Evolutionary conservation across 176 grass and related monocot species (phyloP), one percentile per base, ranked within the genome.

Genomic region (Panicum miliaceum): DNA sequence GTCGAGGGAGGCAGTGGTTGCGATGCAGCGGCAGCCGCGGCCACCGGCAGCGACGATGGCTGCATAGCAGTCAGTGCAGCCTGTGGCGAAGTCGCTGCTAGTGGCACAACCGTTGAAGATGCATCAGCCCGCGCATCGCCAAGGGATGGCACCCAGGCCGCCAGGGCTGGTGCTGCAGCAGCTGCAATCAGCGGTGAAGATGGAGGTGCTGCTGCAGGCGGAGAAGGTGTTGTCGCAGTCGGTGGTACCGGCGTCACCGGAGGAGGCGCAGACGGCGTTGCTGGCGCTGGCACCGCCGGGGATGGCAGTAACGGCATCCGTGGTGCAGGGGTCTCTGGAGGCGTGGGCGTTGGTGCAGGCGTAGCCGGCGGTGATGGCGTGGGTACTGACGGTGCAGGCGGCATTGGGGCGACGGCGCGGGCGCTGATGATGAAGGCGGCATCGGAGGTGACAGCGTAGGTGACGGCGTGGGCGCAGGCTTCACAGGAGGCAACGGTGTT

Each of bases 301-400:
- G 63, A 29, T 4, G 83, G 50, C 3, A 53, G 74, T 0, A 25
- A 0, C 12, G 83, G 50, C 3, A 53, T 64, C 0, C 25, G 1
- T 2, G 69, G 40, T 0, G 19, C 48, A 1, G 78, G 85, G 1
- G 38, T 36, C 8, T 3, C n/a, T 4, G 66, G 76, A 79, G 68
- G 68, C 12, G 68, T 71, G 42, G 85, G 77, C 1, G 68, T 76
- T 51, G 11, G 83, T 2, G 26, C 13, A 16, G 67, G 67, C 36
- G 69, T 23, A 25, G 22, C 46, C 4, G 78, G 85, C n/a, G 75
- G 53, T 7, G 20, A 57, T 6, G 73, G 51, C 13, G 61, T 32
- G 23, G 73, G 72, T 9, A 43, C 20, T 22, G 71, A 0, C 0
- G 77, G 76, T 8, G 22, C 19, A 0, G 80, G 80, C 27, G 67